These are phyloP conservation scores for Talaromyces nanjingensis DNA, from an alignment of 495 filamentous ascomycete species.

Conservation along the genomic window DNA sequence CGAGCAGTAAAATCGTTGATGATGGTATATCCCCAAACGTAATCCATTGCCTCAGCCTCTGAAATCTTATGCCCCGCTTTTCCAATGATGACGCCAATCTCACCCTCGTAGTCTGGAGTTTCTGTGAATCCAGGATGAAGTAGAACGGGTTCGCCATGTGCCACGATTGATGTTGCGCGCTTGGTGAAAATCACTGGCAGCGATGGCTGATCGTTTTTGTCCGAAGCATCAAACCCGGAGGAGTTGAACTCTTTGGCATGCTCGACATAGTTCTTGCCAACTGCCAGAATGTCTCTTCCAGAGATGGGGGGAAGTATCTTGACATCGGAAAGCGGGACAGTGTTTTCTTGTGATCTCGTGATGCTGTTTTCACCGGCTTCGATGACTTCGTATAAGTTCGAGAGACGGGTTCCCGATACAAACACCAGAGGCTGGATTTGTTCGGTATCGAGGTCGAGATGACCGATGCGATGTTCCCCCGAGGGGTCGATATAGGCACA, in stretches of 20 bases:
- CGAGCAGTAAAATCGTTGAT: conserved; percentile 51
- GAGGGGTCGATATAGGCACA: not conserved
- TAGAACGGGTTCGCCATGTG: conserved; percentile 31
- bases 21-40: conserved; percentile 53
- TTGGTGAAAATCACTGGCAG: conserved; percentile 47
- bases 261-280: conserved; percentile 48
- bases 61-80: conserved; percentile 39
- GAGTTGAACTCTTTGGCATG: conserved; percentile 40
- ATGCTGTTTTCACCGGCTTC: conserved; percentile 14
- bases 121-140: conserved; percentile 14
- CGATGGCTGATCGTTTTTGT: conserved; percentile 38
- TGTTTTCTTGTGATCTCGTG: conserved; percentile 6
- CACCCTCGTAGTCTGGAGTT: conserved; percentile 49
- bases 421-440: conserved; percentile 40
- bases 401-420: conserved; percentile 34
- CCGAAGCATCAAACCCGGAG: conserved; percentile 38
- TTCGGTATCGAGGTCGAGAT: conserved; percentile 23
- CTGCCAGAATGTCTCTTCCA: conserved; percentile 38
- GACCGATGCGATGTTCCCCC: conserved; percentile 26
- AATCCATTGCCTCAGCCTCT: conserved; percentile 38
- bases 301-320: conserved; percentile 35
- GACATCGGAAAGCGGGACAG: conserved; percentile 24
- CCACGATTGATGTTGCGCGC: conserved; percentile 41
- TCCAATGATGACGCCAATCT: conserved; percentile 50
- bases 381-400: conserved; percentile 40